Evolutionary conservation across 2,329 filamentous ascomycete genomes (phyloP), one percentile per base, ranked within the genome.

Genomic region (Helotiales sp.): DNA sequence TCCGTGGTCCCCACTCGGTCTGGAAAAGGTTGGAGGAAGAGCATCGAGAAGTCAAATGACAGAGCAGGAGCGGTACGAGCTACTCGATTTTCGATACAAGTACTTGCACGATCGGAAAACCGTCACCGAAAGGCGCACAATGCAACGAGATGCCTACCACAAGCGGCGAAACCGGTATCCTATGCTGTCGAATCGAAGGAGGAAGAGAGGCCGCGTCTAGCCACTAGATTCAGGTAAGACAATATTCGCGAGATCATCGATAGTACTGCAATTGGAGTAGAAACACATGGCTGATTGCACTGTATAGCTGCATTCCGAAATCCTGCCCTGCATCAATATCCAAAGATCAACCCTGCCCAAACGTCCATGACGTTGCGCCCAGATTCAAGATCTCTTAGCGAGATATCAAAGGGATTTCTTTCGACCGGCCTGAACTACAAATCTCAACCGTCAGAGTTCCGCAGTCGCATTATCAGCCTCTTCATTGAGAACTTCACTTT

Each of bases 51-150:
- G 32, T 47, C 65, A 60, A 59, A 13, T 43, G 50, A 50, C 45
- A 32, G 68, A 49, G 69, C 65, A 63, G 57, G 64, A 67, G 62
- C 66, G 66, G 58, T 71, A 66, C 66, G 15, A 71, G 52, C 64
- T 62, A 61, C 64, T 70, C 40, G 63, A 70, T 45, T 20, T 57
- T 67, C 57, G 69, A 50, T 70, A 71, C 62, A 69, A 69, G 64
- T 70, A 70, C 64, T 67, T 70, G 66, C 70, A 71, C 64, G 37
- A 70, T 50, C 70, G 68, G 65, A 61, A 67, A 49, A 71, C 66
- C 45, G 66, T 68, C 64, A 55, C 65, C 34, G 65, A 43, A 52
- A 70, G 68, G 60, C 49, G 68, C n/a, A 58, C 24, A 66, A 64
- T 15, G 50, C 67, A 65, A 60, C 67, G 61, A 55, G 43, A 61